Evolutionary conservation across 1,284 basidiomycete species (phyloP), one percentile per base, ranked within the genome.

Genomic region (Trametes sp.): DNA sequence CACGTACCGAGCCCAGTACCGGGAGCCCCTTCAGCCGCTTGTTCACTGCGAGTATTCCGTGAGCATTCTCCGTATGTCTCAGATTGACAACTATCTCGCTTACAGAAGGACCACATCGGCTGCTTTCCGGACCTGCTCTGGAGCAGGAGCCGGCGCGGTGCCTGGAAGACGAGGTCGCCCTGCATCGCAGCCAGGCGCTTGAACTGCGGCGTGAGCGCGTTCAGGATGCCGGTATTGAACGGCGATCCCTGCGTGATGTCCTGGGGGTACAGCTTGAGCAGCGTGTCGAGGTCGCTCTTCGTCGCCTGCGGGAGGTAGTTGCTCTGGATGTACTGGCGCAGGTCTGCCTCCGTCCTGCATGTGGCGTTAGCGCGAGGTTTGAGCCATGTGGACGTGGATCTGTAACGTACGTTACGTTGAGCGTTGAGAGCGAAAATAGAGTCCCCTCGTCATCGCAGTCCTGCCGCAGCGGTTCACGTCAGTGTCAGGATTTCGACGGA

Each of bases 151-250:
- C 70, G 35, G 28, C 84, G 74, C 4, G 83, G 82, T 0, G 77
- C 83, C 57, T 86, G 83, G 72, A 87, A 86, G 1, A 80, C 75
- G 4, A 74, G 70, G 59, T 87, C 85, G 0, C 83, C 84, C 48
- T 75, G 75, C 62, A 86, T 74, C 0, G 84, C 77, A 5, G 84
- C 79, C 2, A 86, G 67, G 16, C 85, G 75, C 71, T 87, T 84
- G 74, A 76, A 86, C 60, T 86, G 75, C 0, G 82, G 81, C 0
- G 80, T 78, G 16, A 86, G 60, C 0, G 75, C 77, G 61, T 85
- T 82, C 5, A 78, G 46, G 33, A 74, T 62, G 0, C 82, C 78
- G 0, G 85, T 87, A 56, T 77, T 73, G 65, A 80, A 87, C 0
- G 86, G 86, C 1, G 85, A 85, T 5, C 85, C 84, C 66, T 81